Base-by-base conservation (phyloP, 2,329 filamentous ascomycete genomes). In the Fusarium pseudograminearum region DNA sequence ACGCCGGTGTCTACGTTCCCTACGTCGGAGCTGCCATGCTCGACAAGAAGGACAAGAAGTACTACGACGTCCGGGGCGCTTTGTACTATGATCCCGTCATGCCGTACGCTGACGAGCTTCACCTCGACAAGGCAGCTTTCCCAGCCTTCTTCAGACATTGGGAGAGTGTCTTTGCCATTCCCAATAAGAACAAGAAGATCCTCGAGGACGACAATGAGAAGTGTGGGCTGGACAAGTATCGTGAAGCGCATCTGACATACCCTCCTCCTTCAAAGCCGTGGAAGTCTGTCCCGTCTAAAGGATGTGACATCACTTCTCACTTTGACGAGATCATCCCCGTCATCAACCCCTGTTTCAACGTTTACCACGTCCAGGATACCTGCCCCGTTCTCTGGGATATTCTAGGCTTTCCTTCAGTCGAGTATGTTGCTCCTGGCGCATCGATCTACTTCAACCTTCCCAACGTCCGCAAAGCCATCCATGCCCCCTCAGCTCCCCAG, bases 61-160 rank as follows among this genome's bases (percentile, higher is more conserved):
- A 65, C 14, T 65, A 46, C 7, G 42, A 65, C 2, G 61, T 65
- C 2, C 36, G 59, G 8, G 61, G 61, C 2, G 51, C 61, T 7
- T 45, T 65, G 5, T 65, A 65, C 60, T 65, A 65, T 3, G 61
- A 65, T 4, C 61, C 61, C 15, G 44, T 65, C 9, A 65, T 65
- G 61, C 61, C 61, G 2, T 58, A 65, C 31, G 45, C 51, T 5
- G 60, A 59, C 2, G 48, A 65, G 11, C 24, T 65, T 0, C 52
- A 3, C 14, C 60, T 65, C 0, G 61, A 65, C 2, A 40, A 65
- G 9, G 61, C 61, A 16, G 61, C 61, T 0, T 65, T 65, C 10
- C 61, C 61, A 0, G 61, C 30, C 0, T 65, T 65, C 9, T 65
- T 65, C 0, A 38, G 60, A 0, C 61, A 65, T 22, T 65, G 61